phyloP scores from a whole-genome alignment of 139 green algal genomes.

The Edaphochlamys debaryana region DNA sequence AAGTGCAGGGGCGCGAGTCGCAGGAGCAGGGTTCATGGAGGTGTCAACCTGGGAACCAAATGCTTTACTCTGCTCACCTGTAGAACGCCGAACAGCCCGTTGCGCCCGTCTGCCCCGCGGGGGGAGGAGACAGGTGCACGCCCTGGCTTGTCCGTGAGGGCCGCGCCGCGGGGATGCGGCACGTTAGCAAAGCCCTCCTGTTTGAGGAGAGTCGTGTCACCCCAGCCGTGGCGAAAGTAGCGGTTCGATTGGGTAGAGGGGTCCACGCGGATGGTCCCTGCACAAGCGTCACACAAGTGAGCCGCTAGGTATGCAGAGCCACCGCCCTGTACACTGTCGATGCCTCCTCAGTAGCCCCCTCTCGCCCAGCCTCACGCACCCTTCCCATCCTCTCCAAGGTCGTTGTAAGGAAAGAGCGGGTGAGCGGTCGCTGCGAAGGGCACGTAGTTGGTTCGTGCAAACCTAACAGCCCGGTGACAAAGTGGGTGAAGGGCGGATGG shows the following conservation, averaged over 20 bases:
- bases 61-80: background rate
- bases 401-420: conserved; percentile 32
- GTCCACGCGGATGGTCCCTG: background rate
- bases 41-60: no score
- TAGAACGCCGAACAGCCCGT: conserved; percentile 37
- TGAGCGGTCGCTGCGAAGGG: conserved; percentile 35
- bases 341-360: no score
- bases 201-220: conserved; percentile 41
- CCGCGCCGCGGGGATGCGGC: conserved; percentile 4
- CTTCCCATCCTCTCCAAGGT: no score
- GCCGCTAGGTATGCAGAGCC: no score
- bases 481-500: no score
- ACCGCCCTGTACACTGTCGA: no score
- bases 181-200: conserved; percentile 44
- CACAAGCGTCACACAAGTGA: no score
- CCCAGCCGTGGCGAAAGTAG: conserved; percentile 43
- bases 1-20: no score
- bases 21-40: no score
- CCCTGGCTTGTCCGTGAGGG: no score
- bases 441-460: conserved; percentile 12
- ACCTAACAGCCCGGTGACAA: no score
- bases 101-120: background rate
- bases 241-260: background rate
- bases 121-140: background rate
- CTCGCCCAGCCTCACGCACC: no score